Evolutionary conservation across 495 filamentous ascomycete species (phyloP), one percentile per base, ranked within the genome.

Genomic region (Trypethelium eluteriae): DNA sequence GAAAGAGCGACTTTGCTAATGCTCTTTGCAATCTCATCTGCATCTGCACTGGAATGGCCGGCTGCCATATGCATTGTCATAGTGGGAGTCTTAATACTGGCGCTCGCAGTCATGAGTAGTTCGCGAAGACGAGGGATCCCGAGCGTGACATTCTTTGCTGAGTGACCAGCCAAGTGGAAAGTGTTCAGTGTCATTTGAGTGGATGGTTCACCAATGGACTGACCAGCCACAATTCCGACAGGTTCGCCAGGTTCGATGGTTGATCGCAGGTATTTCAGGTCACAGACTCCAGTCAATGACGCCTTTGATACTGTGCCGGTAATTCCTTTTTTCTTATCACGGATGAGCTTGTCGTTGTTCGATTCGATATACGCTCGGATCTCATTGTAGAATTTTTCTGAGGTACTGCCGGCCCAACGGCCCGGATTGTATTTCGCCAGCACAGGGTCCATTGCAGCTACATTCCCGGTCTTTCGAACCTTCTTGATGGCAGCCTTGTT

Each of bases 171-270:
- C 83, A 99, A 91, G 84, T 99, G 94, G 86, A 98, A 98, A 36
- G 94, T 98, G 75, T 98, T 98, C 63, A 98, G 79, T n/a, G 94
- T 99, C 95, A 99, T 98, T 76, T 99, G 94, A 12, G 94, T 99
- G 16, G 92, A 96, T 9, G 95, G 94, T 76, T 98, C 95, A 72
- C 94, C 94, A 62, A 99, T 86, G 44, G 93, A 96, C 79, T 99
- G 94, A 49, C 92, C 92, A 59, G 94, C 94, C 49, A 98, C 90
- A 70, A 99, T 93, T 63, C 94, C 94, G 34, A 99, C 92, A n/a
- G 95, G 92, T 77, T 99, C 94, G 49, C 94, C 94, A 38, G 94
- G 92, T 68, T 98, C 94, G n/a, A 98, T 85, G 1, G 95, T 79
- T 2, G 93, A 96, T 71, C 89, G 91, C 70, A 98, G 80, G 74